Base-by-base conservation (phyloP, 2,329 filamentous ascomycete genomes). In the Colletotrichum musae region DNA sequence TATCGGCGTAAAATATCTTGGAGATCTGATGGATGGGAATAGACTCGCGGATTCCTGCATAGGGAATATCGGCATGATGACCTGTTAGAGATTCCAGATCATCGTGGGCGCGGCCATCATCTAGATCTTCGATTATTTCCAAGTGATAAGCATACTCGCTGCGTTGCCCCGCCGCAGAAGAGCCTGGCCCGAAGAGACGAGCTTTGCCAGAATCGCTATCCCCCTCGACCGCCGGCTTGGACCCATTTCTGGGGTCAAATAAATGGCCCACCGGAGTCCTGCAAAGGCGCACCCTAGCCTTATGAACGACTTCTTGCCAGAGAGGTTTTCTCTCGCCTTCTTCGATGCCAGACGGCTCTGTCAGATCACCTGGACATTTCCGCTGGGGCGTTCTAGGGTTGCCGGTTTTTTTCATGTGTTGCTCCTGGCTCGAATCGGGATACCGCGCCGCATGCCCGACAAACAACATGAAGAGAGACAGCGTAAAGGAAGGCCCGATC, bases 271-370 rank as follows among this genome's bases (percentile, higher is more conserved):
- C 80, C 0, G 91, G 92, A 0, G 93, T 88, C 56, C 95, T 88
- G 74, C 92, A 87, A 12, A 99, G 84, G 67, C 94, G 94, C 13
- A 98, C 90, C 47, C 91, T 89, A 18, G 94, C 93, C 79, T 98
- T 99, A 82, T 98, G 95, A 70, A 98, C 91, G 48, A 97, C 94
- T 78, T 99, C 95, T 77, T 98, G 96, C 96, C 96, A 98, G 0
- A 95, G 92, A 0, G 94, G 85, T 72, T 85, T 88, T 84, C 81
- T 91, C 80, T 81, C 92, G 77, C 73, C 91, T 74, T 74, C 88
- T 81, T 79, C 81, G 9, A 85, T 52, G 0, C 83, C 84, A 54
- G 85, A 86, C 0, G 80, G 79, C 43, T 78, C 77, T 1, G 78
- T 89, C 12, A 32, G 5, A 10, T 48, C n/a, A 10, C 28, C 28